phyloP scores from a whole-genome alignment of 2,329 filamentous ascomycete genomes.

The Bipolaris cookei region DNA sequence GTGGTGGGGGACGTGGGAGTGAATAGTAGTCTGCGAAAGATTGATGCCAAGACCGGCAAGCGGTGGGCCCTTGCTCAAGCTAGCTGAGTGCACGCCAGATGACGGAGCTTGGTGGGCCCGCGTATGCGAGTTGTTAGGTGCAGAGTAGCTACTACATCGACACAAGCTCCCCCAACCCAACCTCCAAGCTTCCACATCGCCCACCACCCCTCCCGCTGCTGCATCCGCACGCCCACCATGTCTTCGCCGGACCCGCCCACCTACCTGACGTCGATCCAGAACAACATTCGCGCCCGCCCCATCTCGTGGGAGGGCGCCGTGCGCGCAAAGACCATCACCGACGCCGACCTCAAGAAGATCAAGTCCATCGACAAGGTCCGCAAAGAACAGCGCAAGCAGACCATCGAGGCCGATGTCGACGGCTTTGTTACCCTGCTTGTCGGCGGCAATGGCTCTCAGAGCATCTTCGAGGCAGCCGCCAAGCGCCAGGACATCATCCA shows the following conservation, averaged over 20 bases:
- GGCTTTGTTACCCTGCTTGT: slow-evolving; percentile 83
- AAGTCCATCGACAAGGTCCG: slow-evolving; percentile 95
- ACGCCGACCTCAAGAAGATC: slow-evolving; percentile 93
- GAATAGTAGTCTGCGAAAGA: slow-evolving; percentile 28
- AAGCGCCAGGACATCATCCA: slow-evolving; percentile 91
- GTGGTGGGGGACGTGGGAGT: slow-evolving; percentile 5
- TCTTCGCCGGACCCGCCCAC: slow-evolving; percentile 84
- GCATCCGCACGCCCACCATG: slow-evolving; percentile 61
- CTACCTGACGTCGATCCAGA: slow-evolving; percentile 87
- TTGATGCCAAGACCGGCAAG: slow-evolving; percentile 39
- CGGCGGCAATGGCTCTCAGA: slow-evolving; percentile 68
- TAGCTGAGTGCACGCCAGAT: slow-evolving; percentile 36
- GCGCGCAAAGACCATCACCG: slow-evolving; percentile 89
- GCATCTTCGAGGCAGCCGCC: slow-evolving; percentile 79
- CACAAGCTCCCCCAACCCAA: neutral
- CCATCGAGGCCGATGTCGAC: slow-evolving; percentile 78
- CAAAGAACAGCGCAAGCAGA: slow-evolving; percentile 85
- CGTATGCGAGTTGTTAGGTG: slow-evolving; percentile 38
- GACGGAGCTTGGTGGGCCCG: slow-evolving; percentile 43
- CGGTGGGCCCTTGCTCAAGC: slow-evolving; percentile 16
- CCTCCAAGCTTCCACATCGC: slow-evolving; percentile 5
- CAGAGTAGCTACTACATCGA: neutral
- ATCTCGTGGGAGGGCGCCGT: slow-evolving; percentile 98
- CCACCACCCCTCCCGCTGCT: neutral
- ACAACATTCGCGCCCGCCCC: slow-evolving; percentile 93